phyloP scores from a whole-genome alignment of 345 rosid genomes.

The Eucalyptus tenuipes region DNA sequence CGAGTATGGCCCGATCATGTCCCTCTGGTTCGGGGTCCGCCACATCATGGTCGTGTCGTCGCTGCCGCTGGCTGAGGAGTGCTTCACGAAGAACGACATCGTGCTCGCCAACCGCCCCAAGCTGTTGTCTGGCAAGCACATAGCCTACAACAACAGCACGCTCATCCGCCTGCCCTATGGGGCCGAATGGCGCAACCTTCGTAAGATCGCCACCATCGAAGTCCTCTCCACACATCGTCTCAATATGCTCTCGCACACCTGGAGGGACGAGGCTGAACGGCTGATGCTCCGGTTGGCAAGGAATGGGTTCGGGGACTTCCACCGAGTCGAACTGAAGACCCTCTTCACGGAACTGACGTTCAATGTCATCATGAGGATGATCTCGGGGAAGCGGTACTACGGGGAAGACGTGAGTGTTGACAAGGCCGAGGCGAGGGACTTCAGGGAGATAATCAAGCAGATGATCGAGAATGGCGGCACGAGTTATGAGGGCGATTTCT shows the following conservation, averaged over 20 bases:
- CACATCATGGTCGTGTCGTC: neutral
- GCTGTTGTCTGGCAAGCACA: conserved; percentile 4
- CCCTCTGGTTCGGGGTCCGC: neutral
- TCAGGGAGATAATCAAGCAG: conserved; percentile 8
- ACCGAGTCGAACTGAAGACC: conserved; percentile 26
- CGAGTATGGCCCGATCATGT: neutral
- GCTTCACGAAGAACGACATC: neutral
- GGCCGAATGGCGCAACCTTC: neutral
- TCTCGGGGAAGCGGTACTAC: conserved; percentile 46
- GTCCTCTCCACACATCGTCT: neutral
- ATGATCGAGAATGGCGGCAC: neutral
- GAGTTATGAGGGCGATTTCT: neutral
- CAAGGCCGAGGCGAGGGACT: neutral
- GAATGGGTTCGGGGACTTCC: neutral
- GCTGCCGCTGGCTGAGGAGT: neutral
- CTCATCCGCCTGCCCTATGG: neutral
- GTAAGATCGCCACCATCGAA: neutral
- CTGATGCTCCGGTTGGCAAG: neutral
- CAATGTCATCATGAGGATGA: conserved; percentile 19
- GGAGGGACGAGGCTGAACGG: neutral
- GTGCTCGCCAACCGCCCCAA: neutral
- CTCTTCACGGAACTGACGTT: conserved; percentile 15
- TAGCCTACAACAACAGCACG: neutral
- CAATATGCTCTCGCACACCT: neutral
- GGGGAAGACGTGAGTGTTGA: conserved; percentile 17